Evolutionary conservation across 352 stramenopile genomes (phyloP), one percentile per base, ranked within the genome.

Genomic region (Pythium phragmiticola): DNA sequence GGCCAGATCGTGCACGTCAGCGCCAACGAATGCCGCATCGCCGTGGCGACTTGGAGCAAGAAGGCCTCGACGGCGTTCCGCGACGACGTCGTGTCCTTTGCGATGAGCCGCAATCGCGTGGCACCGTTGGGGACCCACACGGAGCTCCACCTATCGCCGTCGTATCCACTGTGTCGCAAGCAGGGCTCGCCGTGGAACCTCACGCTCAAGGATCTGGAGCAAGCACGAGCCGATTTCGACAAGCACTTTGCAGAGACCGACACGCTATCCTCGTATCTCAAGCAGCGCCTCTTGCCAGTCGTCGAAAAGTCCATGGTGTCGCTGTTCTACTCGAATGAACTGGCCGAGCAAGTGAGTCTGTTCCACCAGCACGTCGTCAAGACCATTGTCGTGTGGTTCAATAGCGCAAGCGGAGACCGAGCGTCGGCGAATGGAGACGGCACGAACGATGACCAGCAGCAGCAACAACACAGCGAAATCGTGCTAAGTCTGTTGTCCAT

Each of bases 291-390:
- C 19, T 69, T 92, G 17, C 84, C 85, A 7, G 80, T 92, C 17
- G 60, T 92, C 9, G 85, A 94, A 59, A 90, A 84, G 42, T 89
- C 83, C 46, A 69, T 94, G 60, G 37, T 92, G 21, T 90, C 76
- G 49, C 77, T 78, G 33, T 86, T 92, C 34, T 60, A 75, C 7
- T 88, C 82, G 53, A 87, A 69, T 65, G 85, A 94, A 58, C 66
- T 92, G 7, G 80, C 78, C 0, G 77, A 92, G 33, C 78, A 90
- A 50, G 88, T 94, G 73, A 88, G 90, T 54, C 55, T 62, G 12
- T 92, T 94, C 58, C 82, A 92, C 46, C 82, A 91, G 46, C 85
- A 92, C 52, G 80, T 91, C 49, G 61, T 92, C 28, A 92, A 90
- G 53, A 88, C 84, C 33, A 68, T 89, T 33, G 81, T 92, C 19